These are phyloP conservation scores for Amniculicola lignicola DNA, from an alignment of 495 filamentous ascomycete genomes.

Conservation along the genomic window DNA sequence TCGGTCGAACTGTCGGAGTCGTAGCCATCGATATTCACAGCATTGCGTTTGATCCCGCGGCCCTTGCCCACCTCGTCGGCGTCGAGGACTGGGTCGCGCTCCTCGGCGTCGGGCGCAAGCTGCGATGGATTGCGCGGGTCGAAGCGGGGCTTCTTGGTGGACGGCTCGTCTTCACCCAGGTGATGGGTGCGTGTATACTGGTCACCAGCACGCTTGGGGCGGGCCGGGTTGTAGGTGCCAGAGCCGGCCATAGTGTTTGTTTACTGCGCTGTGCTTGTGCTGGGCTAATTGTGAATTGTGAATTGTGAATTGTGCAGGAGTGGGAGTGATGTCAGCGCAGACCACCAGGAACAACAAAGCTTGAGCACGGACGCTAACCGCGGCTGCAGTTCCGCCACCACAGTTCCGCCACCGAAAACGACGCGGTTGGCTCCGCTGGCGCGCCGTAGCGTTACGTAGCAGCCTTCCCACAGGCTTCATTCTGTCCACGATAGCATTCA, in stretches of 20 bases:
- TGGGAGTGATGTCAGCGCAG: no score
- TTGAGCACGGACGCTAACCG: no score
- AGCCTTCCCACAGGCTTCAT: no score
- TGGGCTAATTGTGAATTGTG: no score
- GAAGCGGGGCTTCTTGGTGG: slow-evolving; percentile 84
- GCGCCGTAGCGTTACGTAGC: no score
- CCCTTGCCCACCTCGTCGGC: slow-evolving; percentile 89
- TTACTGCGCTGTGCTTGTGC: no score
- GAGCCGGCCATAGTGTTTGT: slow-evolving; percentile 26
- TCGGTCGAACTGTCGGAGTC: slow-evolving; percentile 94
- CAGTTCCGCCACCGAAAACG: no score
- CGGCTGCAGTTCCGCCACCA: no score
- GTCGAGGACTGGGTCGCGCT: slow-evolving; percentile 71
- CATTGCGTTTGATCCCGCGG: slow-evolving; percentile 77
- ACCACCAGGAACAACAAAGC: no score
- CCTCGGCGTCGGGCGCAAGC: slow-evolving; percentile 71
- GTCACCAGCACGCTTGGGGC: slow-evolving; percentile 80
- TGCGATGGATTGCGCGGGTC: slow-evolving; percentile 92
- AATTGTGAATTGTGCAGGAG: no score
- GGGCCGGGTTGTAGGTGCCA: slow-evolving; percentile 48
- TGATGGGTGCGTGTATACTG: slow-evolving; percentile 72
- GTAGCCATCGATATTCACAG: slow-evolving; percentile 93
- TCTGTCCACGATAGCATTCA: no score
- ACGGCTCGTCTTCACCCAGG: slow-evolving; percentile 43
- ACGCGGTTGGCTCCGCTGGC: no score